Evolutionary conservation across 169 alveolate species (phyloP).

Genomic region (Plasmodium inui): DNA sequence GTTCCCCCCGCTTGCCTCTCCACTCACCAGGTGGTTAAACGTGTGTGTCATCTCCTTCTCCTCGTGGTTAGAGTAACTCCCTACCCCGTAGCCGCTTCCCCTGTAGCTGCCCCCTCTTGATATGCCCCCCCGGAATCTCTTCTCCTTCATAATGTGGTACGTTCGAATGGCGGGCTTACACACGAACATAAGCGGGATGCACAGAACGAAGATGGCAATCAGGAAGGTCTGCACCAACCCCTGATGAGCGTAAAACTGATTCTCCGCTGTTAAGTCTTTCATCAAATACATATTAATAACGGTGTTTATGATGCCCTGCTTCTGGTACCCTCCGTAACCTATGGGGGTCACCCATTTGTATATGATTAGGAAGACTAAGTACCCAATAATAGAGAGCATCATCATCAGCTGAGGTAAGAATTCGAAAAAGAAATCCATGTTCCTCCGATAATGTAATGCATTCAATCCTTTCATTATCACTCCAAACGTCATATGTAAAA

Average conservation of each 20-base stretch:
- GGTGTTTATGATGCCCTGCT: slow-evolving; percentile 96
- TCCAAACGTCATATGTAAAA: slow-evolving; percentile 96
- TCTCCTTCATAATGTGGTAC: slow-evolving; percentile 69
- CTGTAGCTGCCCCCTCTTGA: not conserved
- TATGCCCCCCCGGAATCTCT: slow-evolving; percentile 22
- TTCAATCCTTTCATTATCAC: slow-evolving; percentile 95
- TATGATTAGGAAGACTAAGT: slow-evolving; percentile 94
- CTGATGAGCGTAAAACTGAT: slow-evolving; percentile 86
- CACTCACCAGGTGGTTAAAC: slow-evolving; percentile 2
- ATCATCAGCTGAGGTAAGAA: slow-evolving; percentile 97
- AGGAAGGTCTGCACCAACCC: slow-evolving; percentile 86
- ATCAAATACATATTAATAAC: slow-evolving; percentile 95
- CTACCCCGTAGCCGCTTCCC: too few relatives aligned
- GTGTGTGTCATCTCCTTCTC: slow-evolving; percentile 74
- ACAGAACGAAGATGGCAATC: slow-evolving; percentile 87
- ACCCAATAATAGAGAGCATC: slow-evolving; percentile 95
- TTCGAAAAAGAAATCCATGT: slow-evolving; percentile 95
- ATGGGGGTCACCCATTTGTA: slow-evolving; percentile 95
- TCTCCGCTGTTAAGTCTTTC: slow-evolving; percentile 83
- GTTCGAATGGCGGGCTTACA: slow-evolving; percentile 93
- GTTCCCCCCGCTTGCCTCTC: not conserved
- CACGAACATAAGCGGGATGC: slow-evolving; percentile 96
- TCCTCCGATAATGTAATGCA: slow-evolving; percentile 90
- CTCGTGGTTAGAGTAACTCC: slow-evolving; percentile 1
- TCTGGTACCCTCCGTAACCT: slow-evolving; percentile 85